Conservation (phyloP, 1,284 basidiomycete genomes). For the Uromyces viciae-fabae region DNA sequence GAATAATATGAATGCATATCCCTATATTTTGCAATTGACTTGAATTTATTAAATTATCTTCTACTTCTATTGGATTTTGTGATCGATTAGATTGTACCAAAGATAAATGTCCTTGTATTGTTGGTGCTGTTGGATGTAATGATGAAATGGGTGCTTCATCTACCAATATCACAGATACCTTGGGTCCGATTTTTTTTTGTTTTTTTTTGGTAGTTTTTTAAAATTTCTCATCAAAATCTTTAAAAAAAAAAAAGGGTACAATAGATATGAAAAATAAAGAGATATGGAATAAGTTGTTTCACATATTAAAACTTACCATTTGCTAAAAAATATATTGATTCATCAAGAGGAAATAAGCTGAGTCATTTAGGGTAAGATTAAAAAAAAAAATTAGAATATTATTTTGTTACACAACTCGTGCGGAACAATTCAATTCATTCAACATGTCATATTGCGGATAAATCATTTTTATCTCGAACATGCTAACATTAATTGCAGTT, state of each 20-base stretch:
- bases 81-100: background rate
- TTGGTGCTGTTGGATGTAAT: conserved; percentile 34
- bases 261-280: background rate
- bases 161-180: conserved; percentile 39
- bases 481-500: conserved; percentile 28
- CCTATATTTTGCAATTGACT: conserved; percentile 57
- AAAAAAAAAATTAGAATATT: background rate
- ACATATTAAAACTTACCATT: conserved; percentile 15
- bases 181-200: conserved; percentile 27
- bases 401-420: conserved; percentile 46
- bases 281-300: background rate
- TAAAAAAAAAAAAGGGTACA: background rate
- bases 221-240: background rate
- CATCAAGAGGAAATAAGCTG: conserved; percentile 26
- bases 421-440: conserved; percentile 48
- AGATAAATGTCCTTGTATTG: conserved; percentile 11
- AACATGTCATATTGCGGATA: conserved; percentile 50
- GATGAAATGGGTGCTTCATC: conserved; percentile 37
- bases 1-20: conserved; percentile 57
- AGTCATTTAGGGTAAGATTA: conserved; percentile 32
- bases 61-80: too few relatives aligned
- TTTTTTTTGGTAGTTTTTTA: too few relatives aligned
- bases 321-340: conserved; percentile 39
- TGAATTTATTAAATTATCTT: conserved; percentile 45
- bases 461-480: conserved; percentile 48